Evolutionary conservation across 2,329 filamentous ascomycete species (phyloP), one percentile per base, ranked within the genome.

Genomic region (Ophioceras dolichostomum): DNA sequence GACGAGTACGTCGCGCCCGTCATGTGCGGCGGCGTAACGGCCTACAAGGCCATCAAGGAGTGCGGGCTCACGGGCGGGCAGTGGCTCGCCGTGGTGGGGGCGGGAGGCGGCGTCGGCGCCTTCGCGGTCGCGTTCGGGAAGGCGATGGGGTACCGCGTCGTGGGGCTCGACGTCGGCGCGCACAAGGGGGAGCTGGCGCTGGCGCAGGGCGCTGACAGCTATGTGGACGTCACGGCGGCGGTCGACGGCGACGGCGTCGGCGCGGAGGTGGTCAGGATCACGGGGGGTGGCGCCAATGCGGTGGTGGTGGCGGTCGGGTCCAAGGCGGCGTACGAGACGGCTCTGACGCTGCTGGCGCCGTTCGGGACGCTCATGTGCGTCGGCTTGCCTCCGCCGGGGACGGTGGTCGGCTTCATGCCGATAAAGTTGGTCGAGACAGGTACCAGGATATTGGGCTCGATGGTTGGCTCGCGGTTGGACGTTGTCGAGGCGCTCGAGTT

Each of bases 1-100:
- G 60, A 63, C 32, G 58, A 62, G 33, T 32, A 49, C 4, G 46
- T 64, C 0, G 61, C 59, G 2, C 62, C 62, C 0, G 52, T 64
- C 6, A 41, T 65, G 22, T 66, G 62, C 37, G 61, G 54, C 0
- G 62, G 62, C 0, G 59, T 64, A 1, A 65, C 62, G 1, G 61
- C 60, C 1, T 65, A 64, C 41, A 60, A 59, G 43, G 60, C 58
- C 0, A 36, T 63, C 34, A 62, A 61, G 43, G 41, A 41, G 1
- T 54, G 52, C 22, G 45, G 39, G 4, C 41, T 52, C 4, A 45
- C 40, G 0, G 55, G 56, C 0, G 59, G 61, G 3, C 49, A 57
- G 36, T 61, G 52, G 50, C 41, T 63, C 1, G 57, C 52, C 1
- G 48, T 66, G 5, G 48, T 52, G 0, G 62, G 61, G 2, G 61